Percentiles rank a stretch among this genome's conserved stretches.
Conservation (phyloP, 75 land plant species). For the Larix kaempferi region DNA sequence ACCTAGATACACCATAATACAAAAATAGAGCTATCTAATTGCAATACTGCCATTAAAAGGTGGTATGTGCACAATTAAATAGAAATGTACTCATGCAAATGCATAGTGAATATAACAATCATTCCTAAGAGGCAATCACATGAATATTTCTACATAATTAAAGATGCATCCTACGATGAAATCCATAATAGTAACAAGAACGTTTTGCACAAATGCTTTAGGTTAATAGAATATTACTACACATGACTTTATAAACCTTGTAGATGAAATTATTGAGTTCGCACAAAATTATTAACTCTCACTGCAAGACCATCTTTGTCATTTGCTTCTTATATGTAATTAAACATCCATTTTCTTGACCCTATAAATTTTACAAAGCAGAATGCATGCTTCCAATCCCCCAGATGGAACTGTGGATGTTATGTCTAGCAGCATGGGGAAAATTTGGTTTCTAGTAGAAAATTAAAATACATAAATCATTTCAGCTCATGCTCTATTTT, state of each 20-base stretch:
- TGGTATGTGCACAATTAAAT: neutral
- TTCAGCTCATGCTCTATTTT: neutral
- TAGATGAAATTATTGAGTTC: neutral
- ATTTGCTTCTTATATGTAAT: neutral
- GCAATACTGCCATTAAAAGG: too few relatives aligned
- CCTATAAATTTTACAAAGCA: neutral
- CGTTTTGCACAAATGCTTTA: neutral
- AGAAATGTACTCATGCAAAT: too few relatives aligned
- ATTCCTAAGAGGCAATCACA: conserved; percentile 69
- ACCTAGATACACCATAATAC: too few relatives aligned
- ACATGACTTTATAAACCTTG: neutral
- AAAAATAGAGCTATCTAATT: too few relatives aligned
- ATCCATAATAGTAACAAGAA: neutral
- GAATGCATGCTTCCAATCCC: neutral
- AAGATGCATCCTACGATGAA: neutral
- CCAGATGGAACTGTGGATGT: neutral
- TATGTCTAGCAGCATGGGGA: neutral
- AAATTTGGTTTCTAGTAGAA: neutral
- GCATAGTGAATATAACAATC: conserved; percentile 37
- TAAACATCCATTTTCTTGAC: neutral
- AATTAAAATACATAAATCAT: neutral
- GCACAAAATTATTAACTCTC: neutral
- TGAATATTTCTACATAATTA: conserved; percentile 21
- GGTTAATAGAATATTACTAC: neutral
- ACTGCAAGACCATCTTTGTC: neutral